These are phyloP conservation scores for Ottelia alismoides DNA, from an alignment of 106 monocot genomes.

Conservation along the genomic window DNA sequence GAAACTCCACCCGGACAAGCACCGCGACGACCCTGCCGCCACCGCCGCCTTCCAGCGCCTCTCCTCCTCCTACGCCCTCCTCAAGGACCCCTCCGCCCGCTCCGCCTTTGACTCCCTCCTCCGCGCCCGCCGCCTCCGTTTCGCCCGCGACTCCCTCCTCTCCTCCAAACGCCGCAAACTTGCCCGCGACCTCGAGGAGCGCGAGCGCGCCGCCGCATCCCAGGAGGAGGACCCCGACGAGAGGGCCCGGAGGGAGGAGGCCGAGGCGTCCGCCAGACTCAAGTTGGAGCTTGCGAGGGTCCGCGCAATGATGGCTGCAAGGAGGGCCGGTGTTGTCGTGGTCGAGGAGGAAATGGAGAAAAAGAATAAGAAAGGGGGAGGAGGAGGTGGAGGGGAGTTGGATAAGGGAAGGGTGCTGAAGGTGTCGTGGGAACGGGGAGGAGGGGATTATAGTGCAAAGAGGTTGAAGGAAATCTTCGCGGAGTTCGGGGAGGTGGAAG, in stretches of 20 bases:
- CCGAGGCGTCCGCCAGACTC: slow-evolving; percentile 41
- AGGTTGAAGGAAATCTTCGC: slow-evolving; percentile 64
- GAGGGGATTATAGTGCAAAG: slow-evolving; percentile 44
- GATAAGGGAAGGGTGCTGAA: slow-evolving; percentile 75
- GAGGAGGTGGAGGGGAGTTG: slow-evolving; percentile 12
- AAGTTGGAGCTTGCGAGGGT: slow-evolving; percentile 64
- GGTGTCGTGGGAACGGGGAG: slow-evolving; percentile 71
- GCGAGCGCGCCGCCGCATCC: slow-evolving; percentile 42
- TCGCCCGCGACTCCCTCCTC: slow-evolving; percentile 23
- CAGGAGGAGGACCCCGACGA: slow-evolving; percentile 17
- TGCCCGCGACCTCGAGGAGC: slow-evolving; percentile 61
- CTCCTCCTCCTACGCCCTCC: slow-evolving; percentile 59
- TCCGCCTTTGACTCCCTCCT: slow-evolving; percentile 48
- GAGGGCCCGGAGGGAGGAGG: slow-evolving; percentile 26
- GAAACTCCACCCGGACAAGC: slow-evolving; percentile 92
- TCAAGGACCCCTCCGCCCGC: slow-evolving; percentile 51
- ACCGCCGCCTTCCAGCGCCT: slow-evolving; percentile 90
- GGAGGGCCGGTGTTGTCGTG: slow-evolving; percentile 7
- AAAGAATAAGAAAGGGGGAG: not conserved
- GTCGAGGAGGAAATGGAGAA: not conserved
- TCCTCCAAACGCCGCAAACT: slow-evolving; percentile 55
- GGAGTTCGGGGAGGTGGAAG: slow-evolving; percentile 74
- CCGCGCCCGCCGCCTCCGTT: slow-evolving; percentile 37
- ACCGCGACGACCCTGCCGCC: slow-evolving; percentile 78
- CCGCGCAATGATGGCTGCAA: slow-evolving; percentile 25